Evolutionary conservation across 2,329 filamentous ascomycete genomes (phyloP).

Genomic region (Lachnellula cervina): DNA sequence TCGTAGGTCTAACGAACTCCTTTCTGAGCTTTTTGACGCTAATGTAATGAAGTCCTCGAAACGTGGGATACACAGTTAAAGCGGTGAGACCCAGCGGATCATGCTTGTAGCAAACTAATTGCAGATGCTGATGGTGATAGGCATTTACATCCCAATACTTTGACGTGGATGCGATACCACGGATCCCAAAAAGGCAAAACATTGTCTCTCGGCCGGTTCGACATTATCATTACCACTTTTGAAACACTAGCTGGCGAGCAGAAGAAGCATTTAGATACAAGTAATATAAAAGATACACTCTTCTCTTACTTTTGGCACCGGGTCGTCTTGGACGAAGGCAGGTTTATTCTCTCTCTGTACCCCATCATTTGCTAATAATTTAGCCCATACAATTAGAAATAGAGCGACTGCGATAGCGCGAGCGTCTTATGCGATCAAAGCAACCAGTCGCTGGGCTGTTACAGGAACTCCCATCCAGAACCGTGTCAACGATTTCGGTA

Average conservation of each 20-base stretch:
- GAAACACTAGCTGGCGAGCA: slow-evolving; percentile 34
- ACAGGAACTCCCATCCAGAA: slow-evolving; percentile 49
- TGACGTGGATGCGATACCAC: slow-evolving; percentile 36
- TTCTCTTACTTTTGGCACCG: slow-evolving; percentile 38
- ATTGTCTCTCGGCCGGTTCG: slow-evolving; percentile 30
- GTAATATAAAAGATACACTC: slow-evolving; percentile 24
- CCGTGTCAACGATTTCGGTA: slow-evolving; percentile 37
- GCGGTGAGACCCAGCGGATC: not conserved
- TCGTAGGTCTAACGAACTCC: slow-evolving; percentile 27
- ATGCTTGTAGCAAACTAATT: no score
- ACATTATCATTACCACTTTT: slow-evolving; percentile 45
- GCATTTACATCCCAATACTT: slow-evolving; percentile 25
- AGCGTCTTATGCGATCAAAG: slow-evolving; percentile 36
- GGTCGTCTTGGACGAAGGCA: slow-evolving; percentile 43
- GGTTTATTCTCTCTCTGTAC: not conserved
- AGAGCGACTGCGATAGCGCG: slow-evolving; percentile 28
- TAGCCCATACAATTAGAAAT: slow-evolving; percentile 15
- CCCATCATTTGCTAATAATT: not conserved
- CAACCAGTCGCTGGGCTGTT: slow-evolving; percentile 40
- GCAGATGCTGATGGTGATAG: slow-evolving; percentile 18
- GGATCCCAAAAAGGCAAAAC: slow-evolving; percentile 29
- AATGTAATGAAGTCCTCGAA: slow-evolving; percentile 33
- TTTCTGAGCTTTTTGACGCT: not conserved
- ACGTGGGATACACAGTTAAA: slow-evolving; percentile 32
- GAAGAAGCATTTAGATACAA: slow-evolving; percentile 30